phyloP scores from a whole-genome alignment of 768 basidiomycete genomes.

The Russula ochroleuca region DNA sequence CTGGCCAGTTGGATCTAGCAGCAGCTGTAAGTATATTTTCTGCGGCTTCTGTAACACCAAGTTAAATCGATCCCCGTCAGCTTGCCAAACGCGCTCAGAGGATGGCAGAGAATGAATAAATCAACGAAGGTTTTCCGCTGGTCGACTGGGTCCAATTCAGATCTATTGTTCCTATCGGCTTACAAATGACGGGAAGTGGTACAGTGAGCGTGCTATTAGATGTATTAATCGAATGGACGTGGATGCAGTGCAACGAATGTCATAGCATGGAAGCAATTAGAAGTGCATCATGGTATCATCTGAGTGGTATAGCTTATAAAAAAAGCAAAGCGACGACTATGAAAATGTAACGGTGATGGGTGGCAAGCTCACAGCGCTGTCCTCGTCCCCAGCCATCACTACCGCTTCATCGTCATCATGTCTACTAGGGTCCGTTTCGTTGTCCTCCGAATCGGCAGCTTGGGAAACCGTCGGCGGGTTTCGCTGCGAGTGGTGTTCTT shows the following conservation, averaged over 20 bases:
- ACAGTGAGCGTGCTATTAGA: constrained; percentile 24
- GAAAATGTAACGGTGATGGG: constrained; percentile 46
- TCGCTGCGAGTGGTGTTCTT: constrained; percentile 19
- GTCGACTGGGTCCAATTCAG: not conserved
- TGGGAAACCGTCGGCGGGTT: constrained; percentile 29
- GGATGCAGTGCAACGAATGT: constrained; percentile 17
- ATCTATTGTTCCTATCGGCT: constrained; percentile 5
- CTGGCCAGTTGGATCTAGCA: constrained; percentile 73
- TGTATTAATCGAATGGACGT: constrained; percentile 21
- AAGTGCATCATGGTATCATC: constrained; percentile 28
- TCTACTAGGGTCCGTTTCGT: constrained; percentile 17
- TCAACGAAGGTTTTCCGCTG: not conserved
- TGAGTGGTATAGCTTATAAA: not conserved
- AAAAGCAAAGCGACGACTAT: constrained; percentile 23
- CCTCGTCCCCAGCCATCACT: constrained; percentile 27
- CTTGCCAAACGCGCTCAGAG: constrained; percentile 73
- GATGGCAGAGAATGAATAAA: constrained; percentile 18
- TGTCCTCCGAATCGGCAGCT: constrained; percentile 26
- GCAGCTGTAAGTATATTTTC: constrained; percentile 58
- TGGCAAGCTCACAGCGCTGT: constrained; percentile 32
- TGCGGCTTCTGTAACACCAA: constrained; percentile 12
- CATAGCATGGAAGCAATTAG: not conserved
- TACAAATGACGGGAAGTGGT: constrained; percentile 10
- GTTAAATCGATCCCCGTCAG: constrained; percentile 37
- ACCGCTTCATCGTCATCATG: constrained; percentile 34